These are phyloP conservation scores for Rhododendron vialii DNA, from an alignment of 148 eudicot species.

Conservation along the genomic window DNA sequence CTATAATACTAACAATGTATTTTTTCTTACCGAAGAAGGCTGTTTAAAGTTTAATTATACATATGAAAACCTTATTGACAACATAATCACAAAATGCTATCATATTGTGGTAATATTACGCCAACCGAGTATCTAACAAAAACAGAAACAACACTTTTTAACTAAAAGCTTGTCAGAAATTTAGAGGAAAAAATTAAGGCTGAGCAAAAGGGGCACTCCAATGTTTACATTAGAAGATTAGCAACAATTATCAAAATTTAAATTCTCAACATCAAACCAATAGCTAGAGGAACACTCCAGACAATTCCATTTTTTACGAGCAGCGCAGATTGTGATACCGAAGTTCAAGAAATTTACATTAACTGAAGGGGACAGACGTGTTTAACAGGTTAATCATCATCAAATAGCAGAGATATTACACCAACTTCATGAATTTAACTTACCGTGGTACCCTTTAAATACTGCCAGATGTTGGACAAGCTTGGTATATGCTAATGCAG, in stretches of 20 bases:
- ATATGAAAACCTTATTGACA: neutral
- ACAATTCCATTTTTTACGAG: neutral
- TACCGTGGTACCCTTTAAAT: conserved; percentile 84
- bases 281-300: neutral
- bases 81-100: neutral
- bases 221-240: neutral
- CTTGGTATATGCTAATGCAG: conserved; percentile 82
- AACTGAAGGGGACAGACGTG: neutral
- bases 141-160: neutral
- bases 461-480: conserved; percentile 89
- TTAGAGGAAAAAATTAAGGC: neutral
- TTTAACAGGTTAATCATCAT: neutral
- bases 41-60: neutral
- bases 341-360: conserved; percentile 4
- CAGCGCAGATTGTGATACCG: neutral
- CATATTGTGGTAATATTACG: neutral
- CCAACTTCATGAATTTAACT: conserved; percentile 11
- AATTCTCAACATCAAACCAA: neutral
- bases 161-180: neutral
- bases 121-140: neutral
- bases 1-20: neutral
- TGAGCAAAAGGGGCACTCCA: neutral
- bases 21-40: neutral
- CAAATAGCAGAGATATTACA: neutral
- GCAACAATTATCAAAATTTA: neutral